These are phyloP conservation scores for Talaromyces wortmannii DNA, from an alignment of 495 filamentous ascomycete genomes.

Conservation along the genomic window DNA sequence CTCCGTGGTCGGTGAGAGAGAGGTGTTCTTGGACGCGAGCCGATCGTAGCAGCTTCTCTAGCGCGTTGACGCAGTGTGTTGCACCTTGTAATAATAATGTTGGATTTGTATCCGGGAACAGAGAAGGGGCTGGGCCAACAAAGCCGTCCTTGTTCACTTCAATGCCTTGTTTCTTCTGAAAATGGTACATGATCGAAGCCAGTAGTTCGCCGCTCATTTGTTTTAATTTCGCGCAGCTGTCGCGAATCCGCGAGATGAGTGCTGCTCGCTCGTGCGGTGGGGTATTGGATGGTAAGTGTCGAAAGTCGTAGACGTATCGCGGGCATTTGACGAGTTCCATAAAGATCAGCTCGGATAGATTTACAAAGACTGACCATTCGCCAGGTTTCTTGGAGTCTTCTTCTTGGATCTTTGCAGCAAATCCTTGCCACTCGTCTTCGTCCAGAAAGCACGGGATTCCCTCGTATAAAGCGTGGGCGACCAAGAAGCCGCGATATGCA, in stretches of 20 bases:
- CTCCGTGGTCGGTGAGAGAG: background rate
- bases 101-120: constrained; percentile 21
- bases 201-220: constrained; percentile 21
- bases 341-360: constrained; percentile 13
- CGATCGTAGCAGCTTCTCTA: background rate
- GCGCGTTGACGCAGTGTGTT: constrained; percentile 10
- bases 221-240: constrained; percentile 16
- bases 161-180: constrained; percentile 3
- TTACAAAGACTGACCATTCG: constrained; percentile 18
- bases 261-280: constrained; percentile 3
- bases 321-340: constrained; percentile 19
- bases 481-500: constrained; percentile 23
- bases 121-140: constrained; percentile 18
- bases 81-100: constrained; percentile 16
- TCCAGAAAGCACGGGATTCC: constrained; percentile 25
- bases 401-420: constrained; percentile 19
- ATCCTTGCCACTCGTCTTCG: constrained; percentile 24
- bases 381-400: constrained; percentile 22
- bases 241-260: constrained; percentile 12
- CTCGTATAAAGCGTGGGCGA: constrained; percentile 18
- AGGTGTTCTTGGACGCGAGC: background rate
- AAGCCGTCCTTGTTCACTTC: constrained; percentile 9
- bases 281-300: constrained; percentile 1
- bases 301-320: constrained; percentile 8
- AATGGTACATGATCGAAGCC: constrained; percentile 16